Percentiles rank a stretch among this genome's conserved stretches.
phyloP scores from a whole-genome alignment of 1,284 basidiomycete species.

The Naganishia cerealis region DNA sequence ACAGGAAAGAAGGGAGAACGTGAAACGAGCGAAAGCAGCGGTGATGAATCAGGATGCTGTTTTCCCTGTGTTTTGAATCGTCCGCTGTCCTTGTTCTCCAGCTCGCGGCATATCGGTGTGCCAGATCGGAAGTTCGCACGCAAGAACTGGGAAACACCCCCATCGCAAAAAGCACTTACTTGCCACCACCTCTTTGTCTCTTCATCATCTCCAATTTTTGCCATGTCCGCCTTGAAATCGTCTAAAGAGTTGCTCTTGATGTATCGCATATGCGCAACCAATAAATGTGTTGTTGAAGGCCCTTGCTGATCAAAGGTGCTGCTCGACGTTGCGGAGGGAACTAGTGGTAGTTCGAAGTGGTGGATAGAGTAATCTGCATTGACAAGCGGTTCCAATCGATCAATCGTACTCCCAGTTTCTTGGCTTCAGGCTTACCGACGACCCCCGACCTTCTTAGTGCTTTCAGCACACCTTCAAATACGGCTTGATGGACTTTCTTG shows the following conservation, averaged over 20 bases:
- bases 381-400: background rate
- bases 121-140: background rate
- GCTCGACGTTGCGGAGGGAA: slow-evolving; percentile 19
- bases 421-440: slow-evolving; percentile 46
- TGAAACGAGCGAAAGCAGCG: background rate
- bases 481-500: slow-evolving; percentile 64
- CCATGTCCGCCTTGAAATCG: slow-evolving; percentile 71
- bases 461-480: slow-evolving; percentile 71
- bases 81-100: background rate
- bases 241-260: slow-evolving; percentile 42
- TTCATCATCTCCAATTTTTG: slow-evolving; percentile 63
- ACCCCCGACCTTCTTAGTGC: slow-evolving; percentile 68
- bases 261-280: slow-evolving; percentile 62
- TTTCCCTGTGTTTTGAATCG: background rate
- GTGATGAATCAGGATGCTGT: background rate
- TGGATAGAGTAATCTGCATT: slow-evolving; percentile 70
- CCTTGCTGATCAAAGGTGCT: slow-evolving; percentile 23
- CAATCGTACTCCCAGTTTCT: background rate
- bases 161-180: slow-evolving; percentile 52
- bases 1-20: background rate
- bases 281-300: slow-evolving; percentile 50
- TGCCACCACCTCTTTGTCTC: slow-evolving; percentile 75
- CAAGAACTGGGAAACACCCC: background rate
- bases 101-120: background rate
- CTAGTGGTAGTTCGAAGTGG: slow-evolving; percentile 61